A percentile compares a stretch with the other conserved stretches of the same genome.
These are phyloP conservation scores for Phascolomyces articulosus DNA, from an alignment of 371 early-diverging fungal genomes.

Conservation along the genomic window DNA sequence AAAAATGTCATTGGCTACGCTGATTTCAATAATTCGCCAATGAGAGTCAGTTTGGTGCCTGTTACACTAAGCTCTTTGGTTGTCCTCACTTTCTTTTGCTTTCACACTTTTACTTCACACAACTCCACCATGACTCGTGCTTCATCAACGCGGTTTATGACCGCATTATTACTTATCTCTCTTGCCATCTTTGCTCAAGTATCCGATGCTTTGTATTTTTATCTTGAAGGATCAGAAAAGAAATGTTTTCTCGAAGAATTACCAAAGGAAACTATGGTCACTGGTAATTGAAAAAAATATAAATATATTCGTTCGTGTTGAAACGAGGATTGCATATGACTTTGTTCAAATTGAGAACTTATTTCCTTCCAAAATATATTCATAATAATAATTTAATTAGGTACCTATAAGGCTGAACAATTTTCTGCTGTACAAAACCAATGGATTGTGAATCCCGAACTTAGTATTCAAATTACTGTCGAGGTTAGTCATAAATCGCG, in stretches of 20 bases:
- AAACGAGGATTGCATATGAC: too few species aligned
- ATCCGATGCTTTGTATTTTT: slow-evolving; percentile 79
- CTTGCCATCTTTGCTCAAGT: slow-evolving; percentile 3
- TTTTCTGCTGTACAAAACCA: slow-evolving; percentile 66
- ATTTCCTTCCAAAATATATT: background rate
- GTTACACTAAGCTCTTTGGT: background rate
- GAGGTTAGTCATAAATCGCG: slow-evolving; percentile 50
- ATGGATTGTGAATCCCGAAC: slow-evolving; percentile 70
- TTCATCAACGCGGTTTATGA: background rate
- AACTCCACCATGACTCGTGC: slow-evolving; percentile 1
- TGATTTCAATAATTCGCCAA: background rate
- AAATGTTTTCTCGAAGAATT: slow-evolving; percentile 96
- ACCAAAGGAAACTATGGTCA: slow-evolving; percentile 87
- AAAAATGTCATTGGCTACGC: too few species aligned
- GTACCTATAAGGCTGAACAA: slow-evolving; percentile 82
- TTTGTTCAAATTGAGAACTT: too few species aligned
- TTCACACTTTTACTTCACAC: background rate
- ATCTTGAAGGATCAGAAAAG: slow-evolving; percentile 84
- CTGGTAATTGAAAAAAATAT: slow-evolving; percentile 61
- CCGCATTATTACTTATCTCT: slow-evolving; percentile 3
- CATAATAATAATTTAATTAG: slow-evolving; percentile 34
- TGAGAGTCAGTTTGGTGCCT: background rate
- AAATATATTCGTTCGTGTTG: background rate
- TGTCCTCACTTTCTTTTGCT: background rate
- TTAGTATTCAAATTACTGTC: slow-evolving; percentile 78